Base-by-base conservation (phyloP, 2,329 filamentous ascomycete species). In the Talaromyces sp. region DNA sequence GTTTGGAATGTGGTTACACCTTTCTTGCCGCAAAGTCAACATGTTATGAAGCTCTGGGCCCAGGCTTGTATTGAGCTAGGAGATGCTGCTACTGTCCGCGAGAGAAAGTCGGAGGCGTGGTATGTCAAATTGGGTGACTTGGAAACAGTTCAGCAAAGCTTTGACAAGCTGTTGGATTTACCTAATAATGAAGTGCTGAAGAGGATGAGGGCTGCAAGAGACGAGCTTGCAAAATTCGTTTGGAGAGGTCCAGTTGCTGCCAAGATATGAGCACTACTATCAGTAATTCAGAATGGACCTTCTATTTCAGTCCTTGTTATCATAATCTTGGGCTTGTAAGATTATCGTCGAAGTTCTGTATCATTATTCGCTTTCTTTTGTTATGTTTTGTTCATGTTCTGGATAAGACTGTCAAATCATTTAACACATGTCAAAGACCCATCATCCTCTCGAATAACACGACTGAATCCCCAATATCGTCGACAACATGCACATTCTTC, bases 1-100 rank as follows among this genome's bases (percentile, higher is more conserved):
- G 54, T 57, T 39, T 57, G 54, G 54, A 50, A 57, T 31, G 54
- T 57, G 21, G 33, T 51, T n/a, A 40, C 51, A 13, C 43, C 43
- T 13, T 17, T 19, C 6, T 51, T 57, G 21, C 43, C 54, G 10
- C 54, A 57, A 22, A 57, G 54, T 28, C 19, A 25, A 31, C 54
- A 57, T 50, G 41, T 46, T 3, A 51, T 51, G 31, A 51, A 57
- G n/a, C 54, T 57, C 39, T 57, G 54, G 33, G 45, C 17, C 1
- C 10, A 57, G 36, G 54, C 45, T 39, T 51, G 54, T 51, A 31
- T 39, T 5, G 43, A 50, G 54, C 7, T 52, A 37, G 55, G 33
- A 33, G 3, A 28, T 50, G 10, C 17, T 39, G 54, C 11, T 28
- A n/a, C n/a, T n/a, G 54, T 43, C 13, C 28, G 36, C 5, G 45